Conservation (phyloP, 441 rosid genomes). For the Gossypium gossypioides region DNA sequence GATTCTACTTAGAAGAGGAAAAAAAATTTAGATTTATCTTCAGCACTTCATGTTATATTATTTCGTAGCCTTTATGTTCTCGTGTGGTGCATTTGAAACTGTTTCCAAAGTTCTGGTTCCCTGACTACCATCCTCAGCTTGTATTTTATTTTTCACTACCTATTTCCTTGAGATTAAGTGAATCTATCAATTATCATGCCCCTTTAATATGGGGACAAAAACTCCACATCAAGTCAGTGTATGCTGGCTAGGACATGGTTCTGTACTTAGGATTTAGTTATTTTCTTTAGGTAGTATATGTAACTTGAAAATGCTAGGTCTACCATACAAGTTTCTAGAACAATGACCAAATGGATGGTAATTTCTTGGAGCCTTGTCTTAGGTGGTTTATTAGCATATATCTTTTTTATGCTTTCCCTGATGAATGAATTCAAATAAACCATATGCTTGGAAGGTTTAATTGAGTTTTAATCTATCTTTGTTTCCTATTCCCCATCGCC, state of each 20-base stretch:
- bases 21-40: too few relatives aligned
- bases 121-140: neutral
- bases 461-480: conserved; percentile 1
- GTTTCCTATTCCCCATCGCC: neutral
- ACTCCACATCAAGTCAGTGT: neutral
- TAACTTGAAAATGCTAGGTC: neutral
- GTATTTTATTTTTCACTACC: neutral
- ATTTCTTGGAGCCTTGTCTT: neutral
- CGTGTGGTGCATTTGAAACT: neutral
- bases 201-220: neutral
- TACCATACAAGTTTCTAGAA: neutral
- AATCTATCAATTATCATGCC: neutral
- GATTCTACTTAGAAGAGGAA: too few relatives aligned
- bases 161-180: neutral
- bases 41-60: neutral
- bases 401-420: conserved; percentile 5
- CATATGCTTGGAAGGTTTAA: neutral
- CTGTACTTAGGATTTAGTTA: neutral
- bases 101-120: neutral
- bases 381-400: neutral
- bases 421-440: neutral
- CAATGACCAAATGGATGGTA: neutral
- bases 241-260: neutral
- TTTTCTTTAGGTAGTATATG: neutral
- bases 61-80: neutral